phyloP scores from a whole-genome alignment of 2,329 filamentous ascomycete species.

The Penicillium sp. region DNA sequence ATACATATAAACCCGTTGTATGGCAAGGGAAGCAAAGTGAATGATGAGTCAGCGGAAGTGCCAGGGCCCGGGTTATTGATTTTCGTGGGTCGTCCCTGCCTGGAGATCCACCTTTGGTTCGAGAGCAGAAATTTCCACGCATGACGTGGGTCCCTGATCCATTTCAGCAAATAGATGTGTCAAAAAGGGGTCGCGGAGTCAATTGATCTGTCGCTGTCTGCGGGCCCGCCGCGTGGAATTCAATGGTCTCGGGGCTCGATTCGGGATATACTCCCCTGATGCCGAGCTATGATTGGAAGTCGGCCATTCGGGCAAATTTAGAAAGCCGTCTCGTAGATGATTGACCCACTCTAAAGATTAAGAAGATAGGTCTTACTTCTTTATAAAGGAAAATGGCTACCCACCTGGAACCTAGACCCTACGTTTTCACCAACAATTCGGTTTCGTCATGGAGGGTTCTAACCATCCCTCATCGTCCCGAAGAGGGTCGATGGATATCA shows the following conservation, averaged over 20 bases:
- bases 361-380: not conserved
- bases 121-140: slow-evolving; percentile 9
- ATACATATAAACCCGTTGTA: not conserved
- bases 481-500: not conserved
- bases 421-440: slow-evolving; percentile 6
- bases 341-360: not conserved
- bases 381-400: not conserved
- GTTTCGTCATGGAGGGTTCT: not conserved
- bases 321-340: not conserved
- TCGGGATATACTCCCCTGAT: not conserved
- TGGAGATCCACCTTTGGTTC: slow-evolving; percentile 2
- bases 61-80: not conserved
- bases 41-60: not conserved
- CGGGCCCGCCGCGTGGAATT: not conserved
- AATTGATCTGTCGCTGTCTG: slow-evolving; percentile 1
- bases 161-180: not conserved
- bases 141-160: slow-evolving; percentile 5
- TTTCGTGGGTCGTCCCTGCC: not conserved
- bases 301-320: not conserved
- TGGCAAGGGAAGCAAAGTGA: not conserved
- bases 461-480: slow-evolving; percentile 9
- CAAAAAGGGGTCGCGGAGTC: not conserved
- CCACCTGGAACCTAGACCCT: not conserved
- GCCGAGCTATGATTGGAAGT: not conserved
- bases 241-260: not conserved